These are phyloP conservation scores for Solanum aculeatissimum DNA, from an alignment of 305 asterid species.

Conservation along the genomic window DNA sequence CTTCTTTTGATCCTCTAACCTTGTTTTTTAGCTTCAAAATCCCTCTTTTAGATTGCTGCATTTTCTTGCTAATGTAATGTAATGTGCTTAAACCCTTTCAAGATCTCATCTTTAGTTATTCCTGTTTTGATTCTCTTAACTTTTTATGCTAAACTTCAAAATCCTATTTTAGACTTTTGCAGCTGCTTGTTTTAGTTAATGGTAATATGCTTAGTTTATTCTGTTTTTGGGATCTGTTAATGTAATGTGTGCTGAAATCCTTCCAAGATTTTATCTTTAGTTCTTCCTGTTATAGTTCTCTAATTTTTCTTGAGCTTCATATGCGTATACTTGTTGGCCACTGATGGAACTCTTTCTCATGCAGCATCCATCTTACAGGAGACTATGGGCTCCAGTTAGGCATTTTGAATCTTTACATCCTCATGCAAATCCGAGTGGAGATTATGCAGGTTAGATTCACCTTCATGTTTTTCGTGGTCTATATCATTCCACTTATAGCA, in stretches of 20 bases:
- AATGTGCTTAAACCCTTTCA: slow-evolving; percentile 22
- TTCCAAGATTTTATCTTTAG: slow-evolving; percentile 32
- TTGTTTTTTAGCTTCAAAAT: background rate
- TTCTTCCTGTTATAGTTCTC: background rate
- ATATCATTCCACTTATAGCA: background rate
- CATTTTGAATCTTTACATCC: slow-evolving; percentile 70
- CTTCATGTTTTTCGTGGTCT: background rate
- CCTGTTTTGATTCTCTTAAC: background rate
- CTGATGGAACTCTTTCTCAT: slow-evolving; percentile 2
- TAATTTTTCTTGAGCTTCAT: background rate
- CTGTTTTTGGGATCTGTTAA: background rate
- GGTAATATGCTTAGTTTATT: background rate
- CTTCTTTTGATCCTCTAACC: background rate
- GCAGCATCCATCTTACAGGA: slow-evolving; percentile 59
- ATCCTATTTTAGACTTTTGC: slow-evolving; percentile 7
- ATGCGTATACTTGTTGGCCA: background rate
- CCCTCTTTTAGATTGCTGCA: slow-evolving; percentile 5
- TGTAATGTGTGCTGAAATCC: slow-evolving; percentile 3
- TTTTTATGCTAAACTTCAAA: background rate
- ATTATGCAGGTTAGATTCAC: slow-evolving; percentile 66
- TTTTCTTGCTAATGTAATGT: slow-evolving; percentile 15
- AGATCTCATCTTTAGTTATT: slow-evolving; percentile 26
- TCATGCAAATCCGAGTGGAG: slow-evolving; percentile 67
- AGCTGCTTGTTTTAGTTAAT: background rate
- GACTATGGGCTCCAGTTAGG: slow-evolving; percentile 87